Percentiles rank a stretch among this genome's conserved stretches.
These are phyloP conservation scores for Friedmanniomyces simplex DNA, from an alignment of 495 filamentous ascomycete species.

Conservation along the genomic window DNA sequence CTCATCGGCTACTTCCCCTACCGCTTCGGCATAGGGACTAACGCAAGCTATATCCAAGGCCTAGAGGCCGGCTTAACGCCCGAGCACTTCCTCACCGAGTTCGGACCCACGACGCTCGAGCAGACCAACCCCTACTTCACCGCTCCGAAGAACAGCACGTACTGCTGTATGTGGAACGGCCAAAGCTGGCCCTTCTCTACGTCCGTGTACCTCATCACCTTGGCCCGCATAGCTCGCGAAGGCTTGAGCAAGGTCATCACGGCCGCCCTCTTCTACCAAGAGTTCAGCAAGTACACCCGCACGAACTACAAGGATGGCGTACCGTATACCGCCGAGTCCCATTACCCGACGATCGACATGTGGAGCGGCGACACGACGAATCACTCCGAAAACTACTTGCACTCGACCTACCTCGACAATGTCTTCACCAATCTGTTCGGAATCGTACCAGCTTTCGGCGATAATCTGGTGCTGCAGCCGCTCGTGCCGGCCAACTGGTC, in stretches of 20 bases:
- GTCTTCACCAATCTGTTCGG: slow-evolving; percentile 39
- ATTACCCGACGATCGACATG: slow-evolving; percentile 32
- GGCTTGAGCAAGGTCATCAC: slow-evolving; percentile 13
- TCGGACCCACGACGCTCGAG: slow-evolving; percentile 38
- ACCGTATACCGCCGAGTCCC: slow-evolving; percentile 38
- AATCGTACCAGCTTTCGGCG: slow-evolving; percentile 31
- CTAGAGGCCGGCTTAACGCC: slow-evolving; percentile 31
- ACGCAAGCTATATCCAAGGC: slow-evolving; percentile 26
- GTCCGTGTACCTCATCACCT: slow-evolving; percentile 31
- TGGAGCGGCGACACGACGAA: slow-evolving; percentile 36
- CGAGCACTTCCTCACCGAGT: slow-evolving; percentile 33
- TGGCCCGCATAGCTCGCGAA: slow-evolving; percentile 13
- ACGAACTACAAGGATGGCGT: slow-evolving; percentile 37
- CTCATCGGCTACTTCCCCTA: slow-evolving; percentile 37
- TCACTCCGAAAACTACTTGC: slow-evolving; percentile 39
- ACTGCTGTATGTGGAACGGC: slow-evolving; percentile 40
- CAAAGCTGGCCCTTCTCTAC: slow-evolving; percentile 41
- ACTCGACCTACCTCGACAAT: slow-evolving; percentile 39
- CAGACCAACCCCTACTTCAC: slow-evolving; percentile 34
- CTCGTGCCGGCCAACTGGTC: slow-evolving; percentile 36
- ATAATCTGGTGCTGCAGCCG: slow-evolving; percentile 33
- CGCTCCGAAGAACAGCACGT: slow-evolving; percentile 30
- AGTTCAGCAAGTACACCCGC: slow-evolving; percentile 31
- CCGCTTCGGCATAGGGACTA: slow-evolving; percentile 34
- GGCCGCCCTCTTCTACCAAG: slow-evolving; percentile 29